Percentiles rank a stretch among this genome's conserved stretches.
Conservation (phyloP, 352 stramenopile genomes). For the Thalassiosira delicatula region DNA sequence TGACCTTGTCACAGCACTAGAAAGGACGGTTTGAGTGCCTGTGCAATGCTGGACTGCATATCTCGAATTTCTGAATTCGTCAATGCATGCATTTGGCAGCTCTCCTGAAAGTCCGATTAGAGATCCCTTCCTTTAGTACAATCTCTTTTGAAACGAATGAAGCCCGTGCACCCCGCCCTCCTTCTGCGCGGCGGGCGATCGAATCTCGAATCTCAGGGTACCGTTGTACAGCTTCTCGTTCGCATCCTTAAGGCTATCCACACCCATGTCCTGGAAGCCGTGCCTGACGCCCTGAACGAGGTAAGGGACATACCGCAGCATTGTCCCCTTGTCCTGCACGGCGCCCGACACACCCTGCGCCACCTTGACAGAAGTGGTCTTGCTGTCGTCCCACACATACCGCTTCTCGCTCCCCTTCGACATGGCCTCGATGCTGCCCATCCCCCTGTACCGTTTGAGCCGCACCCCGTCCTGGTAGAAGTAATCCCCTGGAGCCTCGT, state of each 20-base stretch:
- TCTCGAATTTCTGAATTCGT: too few relatives aligned
- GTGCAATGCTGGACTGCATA: too few relatives aligned
- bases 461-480: slow-evolving; percentile 99
- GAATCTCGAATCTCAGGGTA: slow-evolving; percentile 97
- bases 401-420: slow-evolving; percentile 90
- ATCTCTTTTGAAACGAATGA: slow-evolving; percentile 91
- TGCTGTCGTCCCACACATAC: slow-evolving; percentile 86
- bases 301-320: slow-evolving; percentile 99
- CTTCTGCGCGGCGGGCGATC: slow-evolving; percentile 97
- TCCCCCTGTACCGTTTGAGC: slow-evolving; percentile 99
- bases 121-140: slow-evolving; percentile 82
- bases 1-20: too few relatives aligned
- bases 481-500: slow-evolving; percentile 99
- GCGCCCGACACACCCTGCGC: slow-evolving; percentile 98
- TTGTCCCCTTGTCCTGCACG: slow-evolving; percentile 98
- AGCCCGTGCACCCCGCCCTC: slow-evolving; percentile 98
- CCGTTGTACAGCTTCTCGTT: slow-evolving; percentile 92
- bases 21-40: too few relatives aligned
- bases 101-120: too few relatives aligned
- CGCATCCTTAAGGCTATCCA: slow-evolving; percentile 90
- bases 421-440: slow-evolving; percentile 99
- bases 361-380: slow-evolving; percentile 92
- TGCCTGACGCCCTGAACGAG: slow-evolving; percentile 97
- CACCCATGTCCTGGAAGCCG: slow-evolving; percentile 97
- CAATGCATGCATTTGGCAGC: too few relatives aligned